Conservation (phyloP, 306 rosid genomes). For the Sesbania bispinosa region DNA sequence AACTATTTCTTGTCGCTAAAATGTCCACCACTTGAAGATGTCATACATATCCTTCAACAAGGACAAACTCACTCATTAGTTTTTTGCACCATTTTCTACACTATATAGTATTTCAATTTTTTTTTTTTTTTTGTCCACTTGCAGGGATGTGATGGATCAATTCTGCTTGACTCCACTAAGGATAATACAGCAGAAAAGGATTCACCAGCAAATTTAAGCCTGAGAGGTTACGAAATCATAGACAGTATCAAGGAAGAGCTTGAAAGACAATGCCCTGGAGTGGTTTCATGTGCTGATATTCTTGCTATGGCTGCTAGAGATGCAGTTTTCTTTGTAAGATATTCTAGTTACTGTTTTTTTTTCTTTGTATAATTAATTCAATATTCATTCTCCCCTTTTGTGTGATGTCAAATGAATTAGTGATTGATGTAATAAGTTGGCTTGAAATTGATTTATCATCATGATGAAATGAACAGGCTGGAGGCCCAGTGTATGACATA, state of each 20-base stretch:
- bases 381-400: too few relatives aligned
- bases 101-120: neutral
- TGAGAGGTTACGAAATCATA: constrained; percentile 77
- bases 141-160: constrained; percentile 89
- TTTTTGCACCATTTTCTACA: neutral
- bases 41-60: neutral
- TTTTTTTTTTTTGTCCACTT: neutral
- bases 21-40: constrained; percentile 20
- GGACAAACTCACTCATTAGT: neutral
- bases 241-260: constrained; percentile 69
- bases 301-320: constrained; percentile 80
- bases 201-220: constrained; percentile 83
- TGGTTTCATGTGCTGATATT: constrained; percentile 92
- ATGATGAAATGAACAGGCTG: constrained; percentile 50
- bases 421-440: neutral
- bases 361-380: too few relatives aligned
- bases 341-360: neutral
- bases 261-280: constrained; percentile 72
- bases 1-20: constrained; percentile 30
- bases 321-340: constrained; percentile 66
- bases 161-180: constrained; percentile 71
- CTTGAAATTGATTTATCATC: neutral
- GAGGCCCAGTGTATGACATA: constrained; percentile 77
- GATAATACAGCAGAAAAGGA: constrained; percentile 84
- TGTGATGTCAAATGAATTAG: too few relatives aligned